A percentile compares a stretch with the other conserved stretches of the same genome.
Evolutionary conservation across 768 basidiomycete species (phyloP).

Genomic region (Hypholoma fasciculare): DNA sequence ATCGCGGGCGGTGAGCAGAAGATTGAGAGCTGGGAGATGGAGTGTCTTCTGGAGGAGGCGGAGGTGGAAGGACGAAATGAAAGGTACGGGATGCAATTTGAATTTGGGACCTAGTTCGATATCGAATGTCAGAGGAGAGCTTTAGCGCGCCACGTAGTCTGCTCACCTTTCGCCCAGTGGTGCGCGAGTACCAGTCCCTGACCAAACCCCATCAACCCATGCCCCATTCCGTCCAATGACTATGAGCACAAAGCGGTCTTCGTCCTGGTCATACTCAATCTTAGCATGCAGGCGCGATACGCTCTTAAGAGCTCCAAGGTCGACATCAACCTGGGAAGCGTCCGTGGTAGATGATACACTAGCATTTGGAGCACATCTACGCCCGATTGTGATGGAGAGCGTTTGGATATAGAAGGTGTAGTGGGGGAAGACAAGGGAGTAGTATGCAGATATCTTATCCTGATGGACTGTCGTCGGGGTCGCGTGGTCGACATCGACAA

Average conservation of each 20-base stretch:
- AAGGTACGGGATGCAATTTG: conserved; percentile 98
- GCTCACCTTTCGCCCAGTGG: conserved; percentile 77
- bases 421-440: conserved; percentile 89
- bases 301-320: conserved; percentile 95
- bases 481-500: conserved; percentile 23
- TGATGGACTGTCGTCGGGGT: conserved; percentile 39
- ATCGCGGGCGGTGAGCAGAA: conserved; percentile 66
- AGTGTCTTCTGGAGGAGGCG: conserved; percentile 75
- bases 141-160: not conserved
- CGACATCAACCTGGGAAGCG: conserved; percentile 70
- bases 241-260: conserved; percentile 83
- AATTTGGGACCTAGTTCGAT: conserved; percentile 76
- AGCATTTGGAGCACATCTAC: conserved; percentile 68
- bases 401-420: conserved; percentile 98
- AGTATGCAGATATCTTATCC: conserved; percentile 90
- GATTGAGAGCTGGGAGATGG: conserved; percentile 79
- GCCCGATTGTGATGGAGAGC: conserved; percentile 90
- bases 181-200: conserved; percentile 84
- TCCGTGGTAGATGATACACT: conserved; percentile 62
- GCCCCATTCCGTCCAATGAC: conserved; percentile 97
- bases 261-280: conserved; percentile 91
- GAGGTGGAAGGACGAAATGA: conserved; percentile 93
- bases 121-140: conserved; percentile 8
- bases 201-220: conserved; percentile 98
- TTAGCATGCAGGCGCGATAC: conserved; percentile 96